Base-by-base conservation (phyloP, 306 rosid species). In the Biancaea sappan region DNA sequence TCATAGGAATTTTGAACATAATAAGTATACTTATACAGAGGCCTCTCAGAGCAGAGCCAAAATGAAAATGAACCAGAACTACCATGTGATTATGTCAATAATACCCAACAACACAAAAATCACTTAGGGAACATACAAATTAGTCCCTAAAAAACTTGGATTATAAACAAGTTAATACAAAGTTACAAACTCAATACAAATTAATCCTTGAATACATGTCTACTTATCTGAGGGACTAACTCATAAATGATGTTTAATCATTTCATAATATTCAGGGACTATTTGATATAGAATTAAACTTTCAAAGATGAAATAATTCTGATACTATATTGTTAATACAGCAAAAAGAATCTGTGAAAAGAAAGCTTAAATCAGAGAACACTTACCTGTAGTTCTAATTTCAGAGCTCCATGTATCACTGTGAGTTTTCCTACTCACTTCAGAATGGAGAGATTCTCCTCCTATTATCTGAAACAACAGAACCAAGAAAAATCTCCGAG, bases 381-480 rank as follows among this genome's bases (percentile, higher is more conserved):
- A 59, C 72, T 31, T 56, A 86, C 95, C 93, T 75, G 67, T 61
- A 79, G 50, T 71, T 72, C 52, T 82, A 68, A 63, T 54, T 77
- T 80, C 82, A 73, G 81, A 40, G 82, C 54, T 76, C 81, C 75
- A 79, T 40, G 87, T 67, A 47, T 83, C 90, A 74, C 44, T 69
- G 16, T 47, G 29, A 66, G 52, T 85, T 63, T 86, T 88, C 60
- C 73, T 85, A 25, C 43, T 73, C 71, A 69, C 38, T 59, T 81
- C 86, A 69, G 86, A 79, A 66, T 77, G 86, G 73, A 82, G 79
- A 74, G 90, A 84, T 26, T 86, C 97, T 81, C 90, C 87, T 66
- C 92, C 88, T 5, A 87, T 44, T 41, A 85, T 86, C 98, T 91
- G 69, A 76, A 40, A 59, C 68, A 79, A 44, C 41, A 64, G 16